phyloP scores from a whole-genome alignment of 2,329 filamentous ascomycete species.

The Cladosporium cucumerinum region DNA sequence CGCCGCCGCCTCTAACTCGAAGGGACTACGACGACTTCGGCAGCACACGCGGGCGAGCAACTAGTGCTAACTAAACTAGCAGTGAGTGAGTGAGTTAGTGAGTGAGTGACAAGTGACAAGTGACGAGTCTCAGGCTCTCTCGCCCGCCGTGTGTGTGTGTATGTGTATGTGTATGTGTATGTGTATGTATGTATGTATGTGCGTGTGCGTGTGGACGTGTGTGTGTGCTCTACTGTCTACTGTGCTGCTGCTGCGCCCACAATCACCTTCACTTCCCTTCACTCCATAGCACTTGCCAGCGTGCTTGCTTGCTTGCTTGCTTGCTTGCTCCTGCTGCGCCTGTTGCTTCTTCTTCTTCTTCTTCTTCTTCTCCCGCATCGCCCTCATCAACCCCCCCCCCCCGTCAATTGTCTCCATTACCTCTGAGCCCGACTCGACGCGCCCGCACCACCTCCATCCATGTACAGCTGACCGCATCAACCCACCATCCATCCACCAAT shows the following conservation, averaged over 20 bases:
- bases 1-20: background rate
- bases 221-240: background rate
- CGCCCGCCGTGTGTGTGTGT: background rate
- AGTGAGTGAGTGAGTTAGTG: too few relatives aligned
- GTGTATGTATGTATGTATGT: too few relatives aligned
- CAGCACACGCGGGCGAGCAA: background rate
- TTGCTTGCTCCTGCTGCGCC: background rate
- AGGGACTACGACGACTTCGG: background rate
- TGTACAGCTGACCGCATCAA: conserved; percentile 7
- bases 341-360: background rate
- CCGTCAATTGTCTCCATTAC: too few relatives aligned
- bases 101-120: background rate
- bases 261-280: background rate
- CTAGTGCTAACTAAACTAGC: background rate
- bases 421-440: background rate
- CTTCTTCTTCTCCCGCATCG: background rate
- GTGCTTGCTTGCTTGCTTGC: background rate
- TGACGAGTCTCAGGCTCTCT: background rate
- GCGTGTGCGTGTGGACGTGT: too few relatives aligned
- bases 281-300: background rate
- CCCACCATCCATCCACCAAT: conserved; percentile 8
- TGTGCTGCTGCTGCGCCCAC: background rate
- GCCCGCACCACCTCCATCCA: background rate
- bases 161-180: too few relatives aligned
- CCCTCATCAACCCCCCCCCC: background rate